A percentile compares a stretch with the other conserved stretches of the same genome.
Conservation (phyloP, 2,329 filamentous ascomycete genomes). For the Calcarisporium arbuscula region DNA sequence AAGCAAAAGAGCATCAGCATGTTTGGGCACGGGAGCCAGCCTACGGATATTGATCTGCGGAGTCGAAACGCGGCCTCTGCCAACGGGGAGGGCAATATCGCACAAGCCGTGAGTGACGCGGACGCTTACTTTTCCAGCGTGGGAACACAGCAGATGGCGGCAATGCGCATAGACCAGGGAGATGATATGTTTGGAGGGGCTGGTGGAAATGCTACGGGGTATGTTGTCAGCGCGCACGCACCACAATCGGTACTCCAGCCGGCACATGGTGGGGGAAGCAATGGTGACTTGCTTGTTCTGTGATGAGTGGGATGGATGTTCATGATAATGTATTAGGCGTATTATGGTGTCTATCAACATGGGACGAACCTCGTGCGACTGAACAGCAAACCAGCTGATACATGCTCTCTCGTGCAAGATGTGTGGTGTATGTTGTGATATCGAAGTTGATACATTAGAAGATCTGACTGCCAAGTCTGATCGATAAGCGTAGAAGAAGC, state of each 20-base stretch:
- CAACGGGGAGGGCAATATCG: conserved; percentile 43
- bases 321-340: conserved; percentile 3
- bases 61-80: conserved; percentile 20
- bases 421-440: no score
- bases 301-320: conserved; percentile 25
- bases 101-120: conserved; percentile 72
- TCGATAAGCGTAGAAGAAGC: no score
- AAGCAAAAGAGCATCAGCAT: conserved; percentile 54
- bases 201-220: conserved; percentile 45
- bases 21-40: conserved; percentile 47
- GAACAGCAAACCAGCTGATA: no score
- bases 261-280: conserved; percentile 55
- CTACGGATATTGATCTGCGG: conserved; percentile 43
- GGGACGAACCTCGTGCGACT: no score
- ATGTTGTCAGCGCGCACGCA: conserved; percentile 77
- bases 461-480: no score
- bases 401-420: no score
- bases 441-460: no score
- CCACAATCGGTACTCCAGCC: conserved; percentile 71
- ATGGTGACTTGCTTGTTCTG: conserved; percentile 66
- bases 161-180: conserved; percentile 59
- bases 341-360: no score
- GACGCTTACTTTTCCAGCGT: conserved; percentile 84
- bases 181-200: conserved; percentile 58
- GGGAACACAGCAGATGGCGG: conserved; percentile 66